Conservation (phyloP, 495 filamentous ascomycete species). For the Bryoglossum gracile region DNA sequence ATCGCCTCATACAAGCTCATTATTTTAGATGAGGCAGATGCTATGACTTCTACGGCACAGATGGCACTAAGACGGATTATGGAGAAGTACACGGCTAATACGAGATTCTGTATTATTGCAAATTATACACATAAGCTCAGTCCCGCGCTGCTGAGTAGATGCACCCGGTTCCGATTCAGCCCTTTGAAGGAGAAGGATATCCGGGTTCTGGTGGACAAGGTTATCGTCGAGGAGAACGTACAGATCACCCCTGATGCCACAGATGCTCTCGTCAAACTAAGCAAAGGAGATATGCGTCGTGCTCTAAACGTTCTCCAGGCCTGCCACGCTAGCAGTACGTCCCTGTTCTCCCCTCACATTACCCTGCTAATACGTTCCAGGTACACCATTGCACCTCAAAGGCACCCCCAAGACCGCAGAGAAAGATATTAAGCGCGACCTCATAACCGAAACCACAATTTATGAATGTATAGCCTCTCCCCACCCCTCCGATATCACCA, state of each 20-base stretch:
- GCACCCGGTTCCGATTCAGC: conserved; percentile 92
- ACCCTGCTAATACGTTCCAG: conserved; percentile 5
- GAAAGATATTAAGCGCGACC: conserved; percentile 61
- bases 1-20: conserved; percentile 74
- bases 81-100: conserved; percentile 99
- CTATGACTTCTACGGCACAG: conserved; percentile 94
- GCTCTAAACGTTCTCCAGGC: conserved; percentile 95
- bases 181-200: conserved; percentile 87
- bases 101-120: conserved; percentile 95
- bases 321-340: conserved; percentile 82
- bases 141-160: conserved; percentile 84
- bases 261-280: conserved; percentile 74
- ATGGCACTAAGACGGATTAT: conserved; percentile 97
- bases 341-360: conserved; percentile 3
- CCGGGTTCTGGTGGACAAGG: conserved; percentile 72
- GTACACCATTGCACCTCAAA: conserved; percentile 64
- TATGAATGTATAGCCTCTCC: conserved; percentile 97
- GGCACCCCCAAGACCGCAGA: conserved; percentile 51
- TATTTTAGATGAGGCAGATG: conserved; percentile 95
- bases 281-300: conserved; percentile 92
- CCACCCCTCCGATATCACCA: conserved; percentile 78
- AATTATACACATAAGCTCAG: conserved; percentile 99
- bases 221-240: conserved; percentile 81
- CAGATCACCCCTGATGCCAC: conserved; percentile 73
- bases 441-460: conserved; percentile 84